phyloP scores from a whole-genome alignment of 2,329 filamentous ascomycete genomes.

The Colletotrichum spaethianum region DNA sequence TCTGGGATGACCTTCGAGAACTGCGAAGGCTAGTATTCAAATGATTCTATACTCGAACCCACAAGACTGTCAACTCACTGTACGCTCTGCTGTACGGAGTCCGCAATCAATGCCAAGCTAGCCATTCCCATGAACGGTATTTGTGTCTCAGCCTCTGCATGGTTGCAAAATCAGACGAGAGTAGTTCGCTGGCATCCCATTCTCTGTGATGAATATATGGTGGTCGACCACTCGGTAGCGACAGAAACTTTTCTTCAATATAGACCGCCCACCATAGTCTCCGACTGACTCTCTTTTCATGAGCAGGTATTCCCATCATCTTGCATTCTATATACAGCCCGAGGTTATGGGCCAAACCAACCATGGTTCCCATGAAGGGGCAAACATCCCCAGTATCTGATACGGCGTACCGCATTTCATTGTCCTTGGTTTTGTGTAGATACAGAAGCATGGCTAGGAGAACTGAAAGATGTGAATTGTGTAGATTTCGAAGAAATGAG shows the following conservation, averaged over 20 bases:
- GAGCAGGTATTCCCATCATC: slow-evolving; percentile 53
- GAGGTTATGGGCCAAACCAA: slow-evolving; percentile 51
- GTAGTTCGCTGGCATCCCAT: slow-evolving; percentile 43
- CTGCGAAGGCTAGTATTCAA: not conserved
- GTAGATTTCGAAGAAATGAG: not conserved
- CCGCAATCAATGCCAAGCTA: not conserved
- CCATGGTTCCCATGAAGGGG: slow-evolving; percentile 53
- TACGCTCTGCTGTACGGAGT: not conserved
- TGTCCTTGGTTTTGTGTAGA: not conserved
- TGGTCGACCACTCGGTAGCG: slow-evolving; percentile 53
- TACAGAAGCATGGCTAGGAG: slow-evolving; percentile 8
- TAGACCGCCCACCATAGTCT: slow-evolving; percentile 58
- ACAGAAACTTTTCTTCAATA: slow-evolving; percentile 55
- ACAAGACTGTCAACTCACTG: not conserved
- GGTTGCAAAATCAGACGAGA: not conserved
- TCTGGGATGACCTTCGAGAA: slow-evolving; percentile 10
- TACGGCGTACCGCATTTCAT: slow-evolving; percentile 1
- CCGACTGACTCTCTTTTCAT: slow-evolving; percentile 54
- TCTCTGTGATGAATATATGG: slow-evolving; percentile 52
- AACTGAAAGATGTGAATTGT: not conserved
- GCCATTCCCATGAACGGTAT: not conserved
- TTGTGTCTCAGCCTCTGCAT: not conserved
- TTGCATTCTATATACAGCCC: slow-evolving; percentile 54
- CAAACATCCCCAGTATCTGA: slow-evolving; percentile 53
- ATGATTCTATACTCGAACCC: accelerated